Base-by-base conservation (phyloP, 306 rosid genomes). In the Acmispon strigosus region DNA sequence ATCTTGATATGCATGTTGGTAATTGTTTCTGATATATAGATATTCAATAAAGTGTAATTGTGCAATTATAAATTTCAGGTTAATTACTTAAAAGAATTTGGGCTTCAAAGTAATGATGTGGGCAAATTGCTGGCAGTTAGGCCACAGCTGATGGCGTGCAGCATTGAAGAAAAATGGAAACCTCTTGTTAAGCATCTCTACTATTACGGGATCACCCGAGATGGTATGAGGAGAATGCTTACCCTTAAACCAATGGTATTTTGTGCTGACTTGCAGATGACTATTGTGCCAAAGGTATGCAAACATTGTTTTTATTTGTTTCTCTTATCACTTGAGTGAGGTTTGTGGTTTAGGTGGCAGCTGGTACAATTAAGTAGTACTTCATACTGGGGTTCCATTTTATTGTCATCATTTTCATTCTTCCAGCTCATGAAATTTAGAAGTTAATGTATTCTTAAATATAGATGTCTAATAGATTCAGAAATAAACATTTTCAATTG, bases 151-250 rank as follows among this genome's bases (percentile, higher is more conserved):
- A 90, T 93, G 97, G 92, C 86, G 4, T 84, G 96, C 79, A 82
- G 96, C 85, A 90, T 93, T 66, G 96, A 93, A 57, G 98, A 85
- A 74, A 83, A 78, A 69, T 90, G 96, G 98, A 90, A 88, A 73
- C 97, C 98, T 74, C 92, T 93, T 78, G 92, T 86, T 20, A 90
- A 85, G 86, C 90, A 93, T 70, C 76, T 90, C 42, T 88, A 90
- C 74, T 93, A 90, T 80, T 85, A 50, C 66, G 98, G 98, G 56
- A 80, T 93, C 53, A 79, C 96, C 45, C 80, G 84, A 72, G 97
- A 93, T 69, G 98, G 97, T 64, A 86, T 93, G 96, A 88, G 81
- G 88, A 88, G 97, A 81, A 90, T 93, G 76, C 97, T 93, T 70
- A 75, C 69, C 52, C 63, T 87, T 62, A 93, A 90, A 81, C 98